phyloP scores from a whole-genome alignment of 2,329 filamentous ascomycete genomes.

The Aspergillus eucalypticola region DNA sequence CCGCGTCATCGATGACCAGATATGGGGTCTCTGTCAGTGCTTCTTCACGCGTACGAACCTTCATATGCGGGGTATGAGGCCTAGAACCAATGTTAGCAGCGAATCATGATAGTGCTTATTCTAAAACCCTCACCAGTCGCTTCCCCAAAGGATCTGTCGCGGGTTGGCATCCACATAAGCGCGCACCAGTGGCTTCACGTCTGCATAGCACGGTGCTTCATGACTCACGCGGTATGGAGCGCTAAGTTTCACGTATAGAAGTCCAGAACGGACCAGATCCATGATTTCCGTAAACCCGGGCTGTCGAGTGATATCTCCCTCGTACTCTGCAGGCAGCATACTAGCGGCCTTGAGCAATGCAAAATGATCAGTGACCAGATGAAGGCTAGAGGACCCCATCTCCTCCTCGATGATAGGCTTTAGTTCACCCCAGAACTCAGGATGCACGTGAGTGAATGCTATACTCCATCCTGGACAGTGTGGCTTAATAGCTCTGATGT shows the following conservation, averaged over 20 bases:
- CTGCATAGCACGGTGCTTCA: slow-evolving; percentile 32
- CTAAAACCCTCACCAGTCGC: slow-evolving; percentile 33
- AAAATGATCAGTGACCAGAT: slow-evolving; percentile 42
- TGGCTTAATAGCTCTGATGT: slow-evolving; percentile 24
- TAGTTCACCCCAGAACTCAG: slow-evolving; percentile 33
- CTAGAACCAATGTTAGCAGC: slow-evolving; percentile 14
- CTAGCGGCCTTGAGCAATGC: slow-evolving; percentile 38
- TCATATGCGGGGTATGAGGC: slow-evolving; percentile 44
- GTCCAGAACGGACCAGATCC: slow-evolving; percentile 32
- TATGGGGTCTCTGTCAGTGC: slow-evolving; percentile 36
- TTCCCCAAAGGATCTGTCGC: slow-evolving; percentile 39
- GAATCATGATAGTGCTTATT: no score
- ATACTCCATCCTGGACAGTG: slow-evolving; percentile 31
- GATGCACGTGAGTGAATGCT: slow-evolving; percentile 34
- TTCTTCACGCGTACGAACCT: slow-evolving; percentile 35
- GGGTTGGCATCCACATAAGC: slow-evolving; percentile 38
- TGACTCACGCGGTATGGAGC: slow-evolving; percentile 41
- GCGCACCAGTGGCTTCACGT: slow-evolving; percentile 33
- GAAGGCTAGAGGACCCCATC: slow-evolving; percentile 22
- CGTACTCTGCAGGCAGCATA: slow-evolving; percentile 29
- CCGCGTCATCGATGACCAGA: slow-evolving; percentile 27
- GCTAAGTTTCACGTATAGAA: slow-evolving; percentile 42
- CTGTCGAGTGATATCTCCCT: slow-evolving; percentile 28
- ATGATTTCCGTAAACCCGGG: slow-evolving; percentile 34
- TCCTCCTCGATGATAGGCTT: slow-evolving; percentile 24